phyloP scores from a whole-genome alignment of 352 stramenopile genomes.

The Phytophthora kernoviae region DNA sequence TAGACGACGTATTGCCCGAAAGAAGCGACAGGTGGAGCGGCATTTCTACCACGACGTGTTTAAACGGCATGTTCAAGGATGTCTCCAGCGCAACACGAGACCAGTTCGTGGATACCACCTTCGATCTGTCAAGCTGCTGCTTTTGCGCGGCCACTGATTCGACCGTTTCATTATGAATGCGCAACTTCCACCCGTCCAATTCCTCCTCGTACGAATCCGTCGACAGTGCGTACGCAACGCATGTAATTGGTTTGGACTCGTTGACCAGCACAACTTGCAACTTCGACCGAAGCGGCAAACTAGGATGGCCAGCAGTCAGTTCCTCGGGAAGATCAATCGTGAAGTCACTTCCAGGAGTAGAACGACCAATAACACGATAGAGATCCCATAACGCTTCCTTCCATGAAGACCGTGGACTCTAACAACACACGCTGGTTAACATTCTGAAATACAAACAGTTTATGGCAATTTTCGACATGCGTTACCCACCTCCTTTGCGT shows the following conservation, averaged over 20 bases:
- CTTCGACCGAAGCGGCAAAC: slow-evolving; percentile 88
- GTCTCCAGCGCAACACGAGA: slow-evolving; percentile 65
- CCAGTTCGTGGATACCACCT: slow-evolving; percentile 63
- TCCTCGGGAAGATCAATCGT: slow-evolving; percentile 67
- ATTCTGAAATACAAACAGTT: background rate
- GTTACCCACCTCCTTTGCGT: slow-evolving; percentile 52
- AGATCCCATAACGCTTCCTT: slow-evolving; percentile 72
- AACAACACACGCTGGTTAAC: background rate
- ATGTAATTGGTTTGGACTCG: slow-evolving; percentile 93
- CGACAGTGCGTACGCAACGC: slow-evolving; percentile 94
- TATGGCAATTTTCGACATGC: background rate
- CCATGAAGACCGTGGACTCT: slow-evolving; percentile 49
- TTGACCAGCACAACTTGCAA: slow-evolving; percentile 92
- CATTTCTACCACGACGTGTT: slow-evolving; percentile 57
- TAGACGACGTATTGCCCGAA: slow-evolving; percentile 38
- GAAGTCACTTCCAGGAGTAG: slow-evolving; percentile 71
- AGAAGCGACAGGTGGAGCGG: slow-evolving; percentile 68
- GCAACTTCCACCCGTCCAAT: slow-evolving; percentile 64
- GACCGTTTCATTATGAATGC: slow-evolving; percentile 52
- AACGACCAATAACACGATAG: slow-evolving; percentile 64
- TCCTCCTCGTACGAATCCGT: slow-evolving; percentile 90
- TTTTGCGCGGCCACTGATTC: slow-evolving; percentile 30
- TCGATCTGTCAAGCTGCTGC: slow-evolving; percentile 17
- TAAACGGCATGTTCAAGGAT: slow-evolving; percentile 63
- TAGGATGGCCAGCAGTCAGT: slow-evolving; percentile 83